These are phyloP conservation scores for Rhodotorula sphaerocarpa DNA, from an alignment of 768 basidiomycete genomes.

Conservation along the genomic window DNA sequence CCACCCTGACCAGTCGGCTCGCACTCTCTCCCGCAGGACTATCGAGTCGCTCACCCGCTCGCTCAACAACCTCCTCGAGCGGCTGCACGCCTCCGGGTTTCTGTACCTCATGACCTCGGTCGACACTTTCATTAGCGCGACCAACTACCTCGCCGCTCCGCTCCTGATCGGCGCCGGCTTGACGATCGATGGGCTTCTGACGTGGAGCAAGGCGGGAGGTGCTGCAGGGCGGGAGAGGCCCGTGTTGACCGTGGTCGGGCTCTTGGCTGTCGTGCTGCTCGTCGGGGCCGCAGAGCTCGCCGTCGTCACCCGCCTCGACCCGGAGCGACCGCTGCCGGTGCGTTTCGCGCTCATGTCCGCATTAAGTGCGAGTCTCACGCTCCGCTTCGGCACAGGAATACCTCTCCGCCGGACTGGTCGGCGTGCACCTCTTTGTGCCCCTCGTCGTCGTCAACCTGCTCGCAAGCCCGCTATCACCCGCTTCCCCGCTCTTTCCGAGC, in stretches of 20 bases:
- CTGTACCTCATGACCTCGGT: conserved; percentile 73
- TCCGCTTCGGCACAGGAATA: not conserved
- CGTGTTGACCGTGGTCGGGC: not conserved
- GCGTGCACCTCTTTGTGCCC: conserved; percentile 19
- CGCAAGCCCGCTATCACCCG: conserved; percentile 6
- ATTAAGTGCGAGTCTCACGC: not conserved
- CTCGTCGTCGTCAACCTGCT: conserved; percentile 25
- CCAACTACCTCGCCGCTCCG: conserved; percentile 78
- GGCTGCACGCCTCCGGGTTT: conserved; percentile 95
- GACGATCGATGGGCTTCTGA: conserved; percentile 70
- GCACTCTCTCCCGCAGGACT: conserved; percentile 54
- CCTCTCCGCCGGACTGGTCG: conserved; percentile 4
- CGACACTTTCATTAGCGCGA: conserved; percentile 73
- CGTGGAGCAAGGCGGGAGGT: conserved; percentile 56
- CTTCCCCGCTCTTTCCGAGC: conserved; percentile 34
- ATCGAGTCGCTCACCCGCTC: conserved; percentile 82
- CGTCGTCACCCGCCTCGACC: conserved; percentile 10
- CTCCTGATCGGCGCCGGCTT: conserved; percentile 74
- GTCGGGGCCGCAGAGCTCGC: conserved; percentile 15
- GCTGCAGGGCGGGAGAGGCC: conserved; percentile 45
- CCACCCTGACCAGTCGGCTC: not conserved
- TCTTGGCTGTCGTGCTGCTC: conserved; percentile 3
- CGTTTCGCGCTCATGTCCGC: not conserved
- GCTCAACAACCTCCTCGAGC: conserved; percentile 86
- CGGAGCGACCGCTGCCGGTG: not conserved